Conservation (phyloP, 1,139 yeast species). For the Taphrina betulina region DNA sequence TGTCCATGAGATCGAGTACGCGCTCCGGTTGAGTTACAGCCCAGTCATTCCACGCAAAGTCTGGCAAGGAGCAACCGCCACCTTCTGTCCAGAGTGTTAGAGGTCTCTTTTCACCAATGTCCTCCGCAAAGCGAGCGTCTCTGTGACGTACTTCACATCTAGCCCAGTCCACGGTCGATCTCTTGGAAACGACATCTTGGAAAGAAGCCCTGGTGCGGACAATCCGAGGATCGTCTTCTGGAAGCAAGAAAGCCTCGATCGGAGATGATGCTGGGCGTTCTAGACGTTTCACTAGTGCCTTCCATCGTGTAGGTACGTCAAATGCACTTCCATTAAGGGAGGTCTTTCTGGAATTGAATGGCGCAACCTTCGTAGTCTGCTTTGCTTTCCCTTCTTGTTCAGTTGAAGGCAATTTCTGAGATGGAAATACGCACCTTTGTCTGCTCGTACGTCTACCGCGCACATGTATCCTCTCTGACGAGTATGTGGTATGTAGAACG, state of each 20-base stretch:
- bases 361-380: background rate
- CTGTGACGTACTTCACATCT: constrained; percentile 34
- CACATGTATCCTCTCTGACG: constrained; percentile 33
- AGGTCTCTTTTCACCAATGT: constrained; percentile 29
- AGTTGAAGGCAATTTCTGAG: no score
- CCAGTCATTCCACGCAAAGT: constrained; percentile 34
- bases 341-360: background rate
- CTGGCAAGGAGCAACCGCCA: constrained; percentile 24
- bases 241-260: constrained; percentile 33
- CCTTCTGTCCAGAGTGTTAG: constrained; percentile 32
- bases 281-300: constrained; percentile 11
- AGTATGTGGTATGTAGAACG: constrained; percentile 34
- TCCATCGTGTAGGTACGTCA: constrained; percentile 13
- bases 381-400: background rate
- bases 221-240: constrained; percentile 33
- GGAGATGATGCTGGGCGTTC: constrained; percentile 34
- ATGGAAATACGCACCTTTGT: constrained; percentile 10
- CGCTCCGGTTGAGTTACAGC: constrained; percentile 32
- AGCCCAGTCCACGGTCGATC: constrained; percentile 30
- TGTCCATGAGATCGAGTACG: constrained; percentile 34
- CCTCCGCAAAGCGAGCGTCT: constrained; percentile 32
- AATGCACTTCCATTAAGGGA: background rate
- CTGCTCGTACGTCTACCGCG: constrained; percentile 16
- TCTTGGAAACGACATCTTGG: background rate
- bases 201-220: background rate